Percentiles rank a stretch among this genome's conserved stretches.
Conservation (phyloP, 139 green algal genomes). For the Tetraselmis striata region DNA sequence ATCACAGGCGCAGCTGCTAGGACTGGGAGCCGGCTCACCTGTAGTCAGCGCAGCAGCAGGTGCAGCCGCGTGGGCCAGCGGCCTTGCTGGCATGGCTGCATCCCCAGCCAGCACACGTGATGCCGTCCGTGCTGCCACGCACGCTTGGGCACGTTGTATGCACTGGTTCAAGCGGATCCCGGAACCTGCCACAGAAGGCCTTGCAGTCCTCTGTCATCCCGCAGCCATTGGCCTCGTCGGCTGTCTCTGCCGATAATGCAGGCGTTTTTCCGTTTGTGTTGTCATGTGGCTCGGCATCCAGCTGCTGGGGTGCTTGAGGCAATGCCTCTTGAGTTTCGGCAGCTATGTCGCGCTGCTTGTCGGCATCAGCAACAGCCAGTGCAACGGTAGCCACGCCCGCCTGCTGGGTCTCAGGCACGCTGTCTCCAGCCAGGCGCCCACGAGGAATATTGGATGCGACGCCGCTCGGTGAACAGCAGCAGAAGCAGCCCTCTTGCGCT, state of each 20-base stretch:
- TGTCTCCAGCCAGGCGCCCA: neutral
- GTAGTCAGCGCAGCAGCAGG: neutral
- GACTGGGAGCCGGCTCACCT: no score
- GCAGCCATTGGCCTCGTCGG: no score
- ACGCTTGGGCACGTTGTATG: neutral
- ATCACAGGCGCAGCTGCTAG: no score
- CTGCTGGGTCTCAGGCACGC: neutral
- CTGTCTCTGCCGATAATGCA: no score
- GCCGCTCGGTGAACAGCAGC: neutral
- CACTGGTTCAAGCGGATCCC: neutral
- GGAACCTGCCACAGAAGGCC: neutral
- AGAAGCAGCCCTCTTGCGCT: neutral
- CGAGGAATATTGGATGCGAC: no score
- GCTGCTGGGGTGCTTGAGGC: no score
- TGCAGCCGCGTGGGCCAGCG: neutral
- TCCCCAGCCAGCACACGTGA: neutral
- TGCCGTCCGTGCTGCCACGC: neutral
- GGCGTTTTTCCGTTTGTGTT: no score
- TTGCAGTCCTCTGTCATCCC: neutral
- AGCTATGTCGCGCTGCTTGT: no score
- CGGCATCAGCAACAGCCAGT: no score
- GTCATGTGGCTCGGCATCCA: no score
- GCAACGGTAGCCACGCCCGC: no score
- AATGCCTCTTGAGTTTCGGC: no score
- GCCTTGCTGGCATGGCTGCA: neutral